Evolutionary conservation across 2,329 filamentous ascomycete species (phyloP).

Genomic region (Fusarium albidum): DNA sequence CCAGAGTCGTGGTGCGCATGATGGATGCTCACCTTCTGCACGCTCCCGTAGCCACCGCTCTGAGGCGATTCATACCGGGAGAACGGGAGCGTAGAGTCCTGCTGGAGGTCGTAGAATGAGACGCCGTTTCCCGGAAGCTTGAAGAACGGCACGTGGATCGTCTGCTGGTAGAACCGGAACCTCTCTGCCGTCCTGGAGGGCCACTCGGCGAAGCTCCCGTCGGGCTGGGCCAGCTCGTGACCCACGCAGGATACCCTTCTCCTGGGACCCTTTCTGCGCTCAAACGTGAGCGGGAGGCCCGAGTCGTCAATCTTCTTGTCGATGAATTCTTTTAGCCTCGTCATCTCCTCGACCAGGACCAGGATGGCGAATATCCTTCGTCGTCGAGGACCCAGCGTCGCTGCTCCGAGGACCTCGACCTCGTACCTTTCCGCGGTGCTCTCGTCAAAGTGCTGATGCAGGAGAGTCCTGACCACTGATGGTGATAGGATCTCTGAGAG

Average conservation of each 20-base stretch:
- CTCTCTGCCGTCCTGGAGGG: neutral
- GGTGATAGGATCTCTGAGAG: neutral
- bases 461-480: neutral
- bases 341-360: neutral
- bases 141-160: neutral
- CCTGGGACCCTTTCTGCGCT: neutral
- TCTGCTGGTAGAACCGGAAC: neutral
- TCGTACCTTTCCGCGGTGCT: too few species aligned
- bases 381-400: too few species aligned
- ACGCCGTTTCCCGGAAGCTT: neutral
- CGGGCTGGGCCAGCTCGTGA: neutral
- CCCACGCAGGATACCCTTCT: neutral
- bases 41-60: neutral
- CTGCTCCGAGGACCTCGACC: neutral
- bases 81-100: neutral
- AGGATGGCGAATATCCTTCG: constrained; percentile 4
- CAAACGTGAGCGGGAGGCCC: neutral
- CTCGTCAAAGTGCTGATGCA: neutral
- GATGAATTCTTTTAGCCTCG: neutral
- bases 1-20: neutral
- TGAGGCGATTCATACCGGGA: neutral
- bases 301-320: neutral
- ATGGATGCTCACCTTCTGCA: neutral
- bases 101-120: neutral
- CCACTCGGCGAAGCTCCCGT: neutral